A percentile compares a stretch with the other conserved stretches of the same genome.
These are phyloP conservation scores for Erysimum pusillum DNA, from an alignment of 441 rosid species.

Conservation along the genomic window DNA sequence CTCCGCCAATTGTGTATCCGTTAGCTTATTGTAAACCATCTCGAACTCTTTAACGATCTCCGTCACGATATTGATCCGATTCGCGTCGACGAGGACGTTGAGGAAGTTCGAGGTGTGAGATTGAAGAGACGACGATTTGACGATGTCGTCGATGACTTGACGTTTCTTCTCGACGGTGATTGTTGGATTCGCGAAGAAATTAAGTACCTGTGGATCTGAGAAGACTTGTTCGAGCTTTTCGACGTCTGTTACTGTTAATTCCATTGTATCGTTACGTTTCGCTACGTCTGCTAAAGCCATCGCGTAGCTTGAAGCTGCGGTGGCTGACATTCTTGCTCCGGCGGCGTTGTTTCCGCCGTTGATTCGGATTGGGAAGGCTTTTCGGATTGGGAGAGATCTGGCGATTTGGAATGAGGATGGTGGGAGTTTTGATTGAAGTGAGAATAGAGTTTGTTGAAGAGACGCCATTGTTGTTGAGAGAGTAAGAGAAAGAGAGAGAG, in stretches of 20 bases:
- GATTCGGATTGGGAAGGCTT: slow-evolving; percentile 53
- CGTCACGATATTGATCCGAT: slow-evolving; percentile 60
- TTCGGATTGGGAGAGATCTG: slow-evolving; percentile 50
- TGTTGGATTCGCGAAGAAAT: slow-evolving; percentile 74
- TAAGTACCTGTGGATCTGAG: slow-evolving; percentile 55
- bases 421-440: slow-evolving; percentile 63
- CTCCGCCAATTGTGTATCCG: slow-evolving; percentile 75
- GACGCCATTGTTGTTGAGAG: slow-evolving; percentile 68
- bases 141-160: slow-evolving; percentile 64
- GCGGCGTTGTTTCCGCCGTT: slow-evolving; percentile 49
- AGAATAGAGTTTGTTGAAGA: slow-evolving; percentile 59
- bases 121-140: slow-evolving; percentile 58
- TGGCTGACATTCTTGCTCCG: slow-evolving; percentile 66
- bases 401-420: slow-evolving; percentile 51
- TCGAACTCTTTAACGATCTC: slow-evolving; percentile 86
- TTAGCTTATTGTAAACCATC: slow-evolving; percentile 64
- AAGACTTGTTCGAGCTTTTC: slow-evolving; percentile 75
- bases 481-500: too few species aligned
- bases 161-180: slow-evolving; percentile 58
- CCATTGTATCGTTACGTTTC: slow-evolving; percentile 63
- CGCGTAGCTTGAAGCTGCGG: slow-evolving; percentile 77
- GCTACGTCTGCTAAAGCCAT: slow-evolving; percentile 78
- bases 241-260: slow-evolving; percentile 71
- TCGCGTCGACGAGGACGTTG: slow-evolving; percentile 70
- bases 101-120: slow-evolving; percentile 70